Base-by-base conservation (phyloP, 306 rosid genomes). In the Cyclanthera cordifolia region DNA sequence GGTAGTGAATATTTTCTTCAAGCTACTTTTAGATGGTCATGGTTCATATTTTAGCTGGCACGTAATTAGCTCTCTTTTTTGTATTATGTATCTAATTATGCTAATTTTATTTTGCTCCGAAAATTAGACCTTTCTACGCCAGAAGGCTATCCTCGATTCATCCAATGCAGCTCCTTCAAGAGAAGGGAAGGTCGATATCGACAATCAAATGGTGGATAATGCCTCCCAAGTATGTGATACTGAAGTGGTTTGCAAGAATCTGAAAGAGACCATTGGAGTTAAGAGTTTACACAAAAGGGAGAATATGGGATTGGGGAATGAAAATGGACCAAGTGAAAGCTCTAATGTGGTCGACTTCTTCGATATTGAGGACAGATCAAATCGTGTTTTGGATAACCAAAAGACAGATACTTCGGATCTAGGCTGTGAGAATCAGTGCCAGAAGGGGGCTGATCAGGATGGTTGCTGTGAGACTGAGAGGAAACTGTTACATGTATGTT, bases 41-140 rank as follows among this genome's bases (percentile, higher is more conserved):
- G 66, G 41, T 30, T 58, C 14, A 7, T 58, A 30, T 58, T 58
- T 30, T 58, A 58, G 66, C 19, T 30, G 41, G 23, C 23, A 6
- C 23, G 15, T 53, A 12, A 12, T 4, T 34, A 20, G 20, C 39
- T 48, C n/a, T n/a, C n/a, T 28, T 13, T 48, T 71, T 2, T 45
- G 50, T 55, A 6, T 23, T 8, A 1, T 14, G 8, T 68, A 73
- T 55, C 73, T 51, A 49, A 53, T 53, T 73, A 69, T 75, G 77
- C 51, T 56, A 20, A 6, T 55, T 37, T 55, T 56, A 17, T 68
- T 72, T 47, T 72, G 37, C 8, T 72, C 51, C 50, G 39, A 47
- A 60, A 53, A 21, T 58, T 70, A 92, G 99, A 90, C 99, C 34
- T 94, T 94, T 85, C 46, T 94, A 91, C 94, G 99, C 76, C 97